Conservation (phyloP, 805 yeast species). For the Ogataea populi-albae region DNA sequence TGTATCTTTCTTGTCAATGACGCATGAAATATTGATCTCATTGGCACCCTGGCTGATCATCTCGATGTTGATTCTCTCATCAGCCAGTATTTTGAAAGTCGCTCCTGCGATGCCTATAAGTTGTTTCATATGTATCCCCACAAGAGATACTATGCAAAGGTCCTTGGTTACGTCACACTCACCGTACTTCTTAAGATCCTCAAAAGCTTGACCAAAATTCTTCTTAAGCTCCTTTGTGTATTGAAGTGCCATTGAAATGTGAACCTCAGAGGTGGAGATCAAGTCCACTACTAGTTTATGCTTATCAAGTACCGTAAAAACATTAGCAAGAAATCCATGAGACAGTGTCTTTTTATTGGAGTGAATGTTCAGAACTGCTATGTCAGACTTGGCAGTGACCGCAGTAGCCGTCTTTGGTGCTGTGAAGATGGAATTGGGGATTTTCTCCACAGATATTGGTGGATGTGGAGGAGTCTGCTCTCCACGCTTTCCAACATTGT, state of each 20-base stretch:
- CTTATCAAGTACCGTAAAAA: constrained; percentile 81
- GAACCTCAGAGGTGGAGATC: constrained; percentile 96
- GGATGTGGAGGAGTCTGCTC: constrained; percentile 94
- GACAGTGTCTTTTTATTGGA: constrained; percentile 89
- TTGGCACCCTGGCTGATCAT: constrained; percentile 99
- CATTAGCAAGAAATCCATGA: constrained; percentile 91
- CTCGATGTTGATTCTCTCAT: constrained; percentile 88
- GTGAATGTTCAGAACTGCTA: constrained; percentile 88
- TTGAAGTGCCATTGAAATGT: constrained; percentile 96
- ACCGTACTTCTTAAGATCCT: constrained; percentile 77
- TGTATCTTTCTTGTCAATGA: constrained; percentile 79
- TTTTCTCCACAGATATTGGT: constrained; percentile 66
- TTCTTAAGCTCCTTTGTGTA: constrained; percentile 58
- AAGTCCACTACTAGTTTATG: constrained; percentile 88
- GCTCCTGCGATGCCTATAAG: constrained; percentile 95
- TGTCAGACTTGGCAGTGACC: constrained; percentile 90
- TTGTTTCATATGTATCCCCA: constrained; percentile 97
- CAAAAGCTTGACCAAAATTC: constrained; percentile 67
- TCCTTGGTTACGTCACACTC: constrained; percentile 83
- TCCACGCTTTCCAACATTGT: constrained; percentile 78
- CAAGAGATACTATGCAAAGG: constrained; percentile 89
- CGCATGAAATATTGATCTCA: constrained; percentile 95
- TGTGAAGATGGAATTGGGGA: constrained; percentile 38
- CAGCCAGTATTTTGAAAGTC: constrained; percentile 92
- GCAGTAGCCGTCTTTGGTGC: constrained; percentile 83